Evolutionary conservation across 2,329 filamentous ascomycete genomes (phyloP).

Genomic region (Colletotrichum tabaci): DNA sequence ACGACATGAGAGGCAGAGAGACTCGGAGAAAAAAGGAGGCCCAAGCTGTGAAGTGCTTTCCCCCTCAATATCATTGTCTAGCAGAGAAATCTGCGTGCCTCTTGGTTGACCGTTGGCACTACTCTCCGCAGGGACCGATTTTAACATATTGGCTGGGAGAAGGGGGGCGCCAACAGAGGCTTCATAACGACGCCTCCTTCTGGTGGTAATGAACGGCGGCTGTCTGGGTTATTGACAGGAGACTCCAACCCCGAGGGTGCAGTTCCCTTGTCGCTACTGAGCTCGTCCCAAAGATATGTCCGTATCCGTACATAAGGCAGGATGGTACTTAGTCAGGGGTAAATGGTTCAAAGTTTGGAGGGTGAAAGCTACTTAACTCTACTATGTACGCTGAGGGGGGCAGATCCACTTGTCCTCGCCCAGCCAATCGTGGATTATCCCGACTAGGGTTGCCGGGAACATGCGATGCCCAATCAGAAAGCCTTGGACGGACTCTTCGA

Average conservation of each 20-base stretch:
- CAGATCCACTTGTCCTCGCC: not conserved
- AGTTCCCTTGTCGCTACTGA: not conserved
- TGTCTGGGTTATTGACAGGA: not conserved
- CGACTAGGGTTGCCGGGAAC: not conserved
- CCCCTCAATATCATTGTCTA: not conserved
- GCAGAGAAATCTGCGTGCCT: not conserved
- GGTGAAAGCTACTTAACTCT: not conserved
- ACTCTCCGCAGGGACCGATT: not conserved
- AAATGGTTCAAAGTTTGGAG: not conserved
- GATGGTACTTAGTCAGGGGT: slow-evolving; percentile 23
- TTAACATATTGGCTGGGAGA: slow-evolving; percentile 11
- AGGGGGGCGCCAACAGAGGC: not conserved
- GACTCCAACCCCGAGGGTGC: slow-evolving; percentile 20
- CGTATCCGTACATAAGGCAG: too few relatives aligned
- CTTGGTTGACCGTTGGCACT: slow-evolving; percentile 1
- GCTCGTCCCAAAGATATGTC: too few relatives aligned
- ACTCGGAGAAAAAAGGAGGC: not conserved
- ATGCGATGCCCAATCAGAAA: slow-evolving; percentile 14
- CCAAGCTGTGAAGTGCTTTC: slow-evolving; percentile 2
- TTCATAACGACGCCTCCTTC: slow-evolving; percentile 4
- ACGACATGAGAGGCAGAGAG: slow-evolving; percentile 3
- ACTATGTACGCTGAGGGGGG: too few relatives aligned
- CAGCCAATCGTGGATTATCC: slow-evolving; percentile 27
- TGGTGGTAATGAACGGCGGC: not conserved
- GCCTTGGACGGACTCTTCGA: not conserved